phyloP scores from a whole-genome alignment of 2,329 filamentous ascomycete species.

The Aspergillus sp. region DNA sequence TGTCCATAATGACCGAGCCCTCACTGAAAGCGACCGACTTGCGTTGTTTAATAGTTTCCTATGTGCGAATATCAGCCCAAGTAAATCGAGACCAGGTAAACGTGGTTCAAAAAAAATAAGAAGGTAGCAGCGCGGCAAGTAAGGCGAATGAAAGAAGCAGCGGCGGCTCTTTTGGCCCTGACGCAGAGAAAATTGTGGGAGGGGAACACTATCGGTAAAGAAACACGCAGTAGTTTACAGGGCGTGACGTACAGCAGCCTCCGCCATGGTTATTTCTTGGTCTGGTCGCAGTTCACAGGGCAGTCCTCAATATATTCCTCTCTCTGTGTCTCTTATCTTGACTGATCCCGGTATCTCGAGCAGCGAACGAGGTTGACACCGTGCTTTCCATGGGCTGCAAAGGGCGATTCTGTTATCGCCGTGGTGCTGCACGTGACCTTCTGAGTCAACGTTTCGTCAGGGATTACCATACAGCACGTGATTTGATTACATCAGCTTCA shows the following conservation, averaged over 20 bases:
- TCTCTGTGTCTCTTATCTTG: no score
- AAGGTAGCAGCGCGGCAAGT: no score
- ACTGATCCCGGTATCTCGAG: neutral
- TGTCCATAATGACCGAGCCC: conserved; percentile 77
- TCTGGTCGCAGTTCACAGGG: neutral
- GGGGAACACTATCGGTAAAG: conserved; percentile 26
- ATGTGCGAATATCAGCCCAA: conserved; percentile 34
- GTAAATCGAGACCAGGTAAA: conserved; percentile 1
- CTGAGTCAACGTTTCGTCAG: conserved; percentile 11
- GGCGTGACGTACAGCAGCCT: conserved; percentile 34
- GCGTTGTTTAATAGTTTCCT: conserved; percentile 52
- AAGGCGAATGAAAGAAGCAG: no score
- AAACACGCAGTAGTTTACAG: conserved; percentile 10
- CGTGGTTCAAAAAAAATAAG: no score
- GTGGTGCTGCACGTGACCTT: conserved; percentile 6
- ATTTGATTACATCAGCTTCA: conserved; percentile 6
- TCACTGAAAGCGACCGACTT: conserved; percentile 94
- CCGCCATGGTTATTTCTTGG: conserved; percentile 29
- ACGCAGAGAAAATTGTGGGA: conserved; percentile 28
- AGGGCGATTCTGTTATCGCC: neutral
- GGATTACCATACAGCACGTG: conserved; percentile 6
- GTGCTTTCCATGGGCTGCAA: neutral
- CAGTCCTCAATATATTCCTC: no score
- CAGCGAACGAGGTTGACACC: neutral
- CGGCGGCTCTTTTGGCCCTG: no score